Conservation (phyloP, 2,329 filamentous ascomycete species). For the Bipolaris sorokiniana region DNA sequence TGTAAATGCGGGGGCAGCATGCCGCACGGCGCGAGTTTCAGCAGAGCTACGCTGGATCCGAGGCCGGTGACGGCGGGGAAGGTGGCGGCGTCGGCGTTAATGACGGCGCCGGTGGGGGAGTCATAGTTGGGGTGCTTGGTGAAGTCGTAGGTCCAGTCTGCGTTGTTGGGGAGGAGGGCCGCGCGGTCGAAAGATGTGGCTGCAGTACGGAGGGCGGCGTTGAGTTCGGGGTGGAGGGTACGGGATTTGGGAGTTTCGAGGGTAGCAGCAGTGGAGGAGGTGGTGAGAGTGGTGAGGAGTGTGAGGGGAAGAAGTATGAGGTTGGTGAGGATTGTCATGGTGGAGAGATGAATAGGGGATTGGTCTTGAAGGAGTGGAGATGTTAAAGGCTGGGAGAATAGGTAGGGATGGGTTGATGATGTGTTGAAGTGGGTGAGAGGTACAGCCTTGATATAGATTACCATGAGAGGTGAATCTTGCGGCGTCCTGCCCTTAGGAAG, state of each 20-base stretch:
- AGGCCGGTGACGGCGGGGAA: constrained; percentile 57
- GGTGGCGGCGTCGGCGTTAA: constrained; percentile 60
- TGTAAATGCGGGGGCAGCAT: constrained; percentile 61
- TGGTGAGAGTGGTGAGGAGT: constrained; percentile 20
- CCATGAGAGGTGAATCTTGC: not conserved
- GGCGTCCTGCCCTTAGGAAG: not conserved
- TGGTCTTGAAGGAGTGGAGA: not conserved
- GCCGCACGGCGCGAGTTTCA: constrained; percentile 58
- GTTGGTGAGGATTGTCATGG: constrained; percentile 8
- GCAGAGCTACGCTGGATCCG: constrained; percentile 56
- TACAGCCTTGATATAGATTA: not conserved
- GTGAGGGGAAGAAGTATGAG: constrained; percentile 13
- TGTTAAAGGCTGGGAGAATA: not conserved
- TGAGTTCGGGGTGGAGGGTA: constrained; percentile 51
- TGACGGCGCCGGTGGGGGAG: constrained; percentile 56
- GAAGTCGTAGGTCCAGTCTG: constrained; percentile 60
- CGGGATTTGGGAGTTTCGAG: constrained; percentile 44
- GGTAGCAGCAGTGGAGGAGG: constrained; percentile 25
- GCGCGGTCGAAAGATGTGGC: constrained; percentile 56
- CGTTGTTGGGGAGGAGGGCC: constrained; percentile 48
- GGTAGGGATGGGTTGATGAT: not conserved
- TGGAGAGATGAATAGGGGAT: not conserved
- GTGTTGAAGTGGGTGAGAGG: not conserved
- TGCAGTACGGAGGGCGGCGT: constrained; percentile 45
- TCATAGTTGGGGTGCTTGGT: constrained; percentile 52